A percentile compares a stretch with the other conserved stretches of the same genome.
These are phyloP conservation scores for Adansonia madagascariensis DNA, from an alignment of 441 rosid species.

Conservation along the genomic window DNA sequence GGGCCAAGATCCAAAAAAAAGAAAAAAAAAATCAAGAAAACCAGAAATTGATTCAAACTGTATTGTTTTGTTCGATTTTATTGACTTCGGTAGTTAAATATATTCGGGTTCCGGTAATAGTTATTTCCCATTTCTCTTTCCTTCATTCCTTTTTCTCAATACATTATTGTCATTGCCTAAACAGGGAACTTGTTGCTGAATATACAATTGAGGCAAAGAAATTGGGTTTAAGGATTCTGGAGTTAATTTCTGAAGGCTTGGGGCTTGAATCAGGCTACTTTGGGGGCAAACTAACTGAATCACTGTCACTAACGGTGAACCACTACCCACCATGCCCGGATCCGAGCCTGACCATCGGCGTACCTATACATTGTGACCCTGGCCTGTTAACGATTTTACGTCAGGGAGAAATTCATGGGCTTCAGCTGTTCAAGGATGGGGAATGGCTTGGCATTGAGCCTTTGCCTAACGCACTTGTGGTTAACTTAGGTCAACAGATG, in stretches of 20 bases:
- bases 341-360: slow-evolving; percentile 37
- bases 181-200: slow-evolving; percentile 38
- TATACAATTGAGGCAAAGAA: slow-evolving; percentile 40
- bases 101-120: too few relatives aligned
- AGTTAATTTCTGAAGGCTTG: slow-evolving; percentile 38
- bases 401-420: slow-evolving; percentile 37
- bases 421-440: slow-evolving; percentile 44
- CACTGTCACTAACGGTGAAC: neutral
- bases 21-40: too few relatives aligned
- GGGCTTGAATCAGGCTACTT: slow-evolving; percentile 37
- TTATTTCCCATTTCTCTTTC: neutral
- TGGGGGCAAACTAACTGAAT: slow-evolving; percentile 13
- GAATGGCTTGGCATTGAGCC: slow-evolving; percentile 44
- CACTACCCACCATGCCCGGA: slow-evolving; percentile 45
- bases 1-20: neutral
- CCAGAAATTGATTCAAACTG: too few relatives aligned
- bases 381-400: slow-evolving; percentile 34
- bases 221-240: slow-evolving; percentile 35
- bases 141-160: neutral
- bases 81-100: too few relatives aligned
- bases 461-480: slow-evolving; percentile 35
- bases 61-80: too few relatives aligned
- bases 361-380: slow-evolving; percentile 35
- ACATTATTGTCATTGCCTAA: neutral
- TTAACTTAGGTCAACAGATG: slow-evolving; percentile 34